Conservation (phyloP, 1,284 basidiomycete species). For the Ceratobasidium sp. region DNA sequence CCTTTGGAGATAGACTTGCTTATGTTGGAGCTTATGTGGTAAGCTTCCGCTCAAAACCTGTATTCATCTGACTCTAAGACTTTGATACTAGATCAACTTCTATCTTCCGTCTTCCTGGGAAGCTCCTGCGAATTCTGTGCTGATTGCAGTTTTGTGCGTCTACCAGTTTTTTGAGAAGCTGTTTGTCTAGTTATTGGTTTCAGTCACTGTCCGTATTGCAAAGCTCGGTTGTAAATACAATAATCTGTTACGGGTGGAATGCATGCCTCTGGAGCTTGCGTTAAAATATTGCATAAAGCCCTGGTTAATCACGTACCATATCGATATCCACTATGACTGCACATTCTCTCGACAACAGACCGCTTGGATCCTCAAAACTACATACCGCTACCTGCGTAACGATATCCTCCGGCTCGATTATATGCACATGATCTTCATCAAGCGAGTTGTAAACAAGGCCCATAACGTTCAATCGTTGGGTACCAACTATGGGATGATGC, state of each 20-base stretch:
- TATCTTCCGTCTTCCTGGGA: background rate
- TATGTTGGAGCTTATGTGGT: background rate
- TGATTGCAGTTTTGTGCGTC: background rate
- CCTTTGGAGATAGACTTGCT: background rate
- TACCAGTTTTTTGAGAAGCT: constrained; percentile 1
- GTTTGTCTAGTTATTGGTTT: too few relatives aligned
- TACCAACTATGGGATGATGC: background rate
- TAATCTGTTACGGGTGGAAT: background rate
- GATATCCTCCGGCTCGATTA: constrained; percentile 16
- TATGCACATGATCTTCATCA: background rate
- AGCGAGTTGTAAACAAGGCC: background rate
- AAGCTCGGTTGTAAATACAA: background rate
- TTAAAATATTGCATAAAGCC: constrained; percentile 5
- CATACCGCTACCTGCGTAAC: constrained; percentile 3
- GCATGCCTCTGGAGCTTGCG: background rate
- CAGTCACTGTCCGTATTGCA: too few relatives aligned
- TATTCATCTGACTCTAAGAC: background rate
- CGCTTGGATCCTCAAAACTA: background rate
- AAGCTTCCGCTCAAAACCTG: background rate
- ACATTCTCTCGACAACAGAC: background rate
- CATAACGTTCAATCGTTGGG: background rate
- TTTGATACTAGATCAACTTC: background rate
- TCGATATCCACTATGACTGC: background rate
- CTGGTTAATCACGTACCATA: constrained; percentile 8
- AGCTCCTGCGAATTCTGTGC: background rate